These are phyloP conservation scores for Coprinopsis cinerea DNA, from an alignment of 768 basidiomycete species.

Conservation along the genomic window DNA sequence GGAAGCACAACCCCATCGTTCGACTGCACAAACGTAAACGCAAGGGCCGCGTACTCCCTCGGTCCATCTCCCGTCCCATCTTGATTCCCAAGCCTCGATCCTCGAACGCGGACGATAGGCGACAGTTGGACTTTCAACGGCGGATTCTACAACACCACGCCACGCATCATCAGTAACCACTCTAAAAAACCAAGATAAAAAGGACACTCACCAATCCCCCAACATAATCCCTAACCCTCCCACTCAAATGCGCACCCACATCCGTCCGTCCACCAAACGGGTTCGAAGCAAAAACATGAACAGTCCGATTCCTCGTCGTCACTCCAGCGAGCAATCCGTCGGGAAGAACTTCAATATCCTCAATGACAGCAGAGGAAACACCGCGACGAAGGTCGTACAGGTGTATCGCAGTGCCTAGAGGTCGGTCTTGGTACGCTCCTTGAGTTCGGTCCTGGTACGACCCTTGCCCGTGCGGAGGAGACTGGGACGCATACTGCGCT, in stretches of 20 bases:
- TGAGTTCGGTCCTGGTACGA: no score
- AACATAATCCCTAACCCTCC: conserved; percentile 46
- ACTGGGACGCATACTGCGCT: no score
- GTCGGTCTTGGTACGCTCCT: background rate
- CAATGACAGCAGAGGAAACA: conserved; percentile 59
- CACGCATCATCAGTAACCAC: no score
- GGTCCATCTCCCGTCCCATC: conserved; percentile 16
- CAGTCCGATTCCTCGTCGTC: conserved; percentile 54
- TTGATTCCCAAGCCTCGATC: conserved; percentile 18
- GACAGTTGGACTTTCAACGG: conserved; percentile 46
- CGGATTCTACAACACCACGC: conserved; percentile 37
- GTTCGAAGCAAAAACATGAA: conserved; percentile 73
- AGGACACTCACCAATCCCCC: conserved; percentile 23
- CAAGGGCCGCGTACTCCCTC: conserved; percentile 33
- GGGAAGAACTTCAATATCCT: conserved; percentile 42
- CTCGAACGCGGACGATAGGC: conserved; percentile 53
- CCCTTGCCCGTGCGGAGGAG: no score
- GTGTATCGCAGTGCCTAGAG: conserved; percentile 37
- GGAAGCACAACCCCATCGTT: conserved; percentile 29
- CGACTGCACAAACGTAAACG: conserved; percentile 49
- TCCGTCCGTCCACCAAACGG: conserved; percentile 71
- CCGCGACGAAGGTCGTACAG: conserved; percentile 70
- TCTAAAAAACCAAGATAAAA: conserved; percentile 21
- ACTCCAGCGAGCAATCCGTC: conserved; percentile 69
- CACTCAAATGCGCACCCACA: conserved; percentile 52